These are phyloP conservation scores for Chrysochromulina parva DNA, from an alignment of 78 protist genomes.

Conservation along the genomic window DNA sequence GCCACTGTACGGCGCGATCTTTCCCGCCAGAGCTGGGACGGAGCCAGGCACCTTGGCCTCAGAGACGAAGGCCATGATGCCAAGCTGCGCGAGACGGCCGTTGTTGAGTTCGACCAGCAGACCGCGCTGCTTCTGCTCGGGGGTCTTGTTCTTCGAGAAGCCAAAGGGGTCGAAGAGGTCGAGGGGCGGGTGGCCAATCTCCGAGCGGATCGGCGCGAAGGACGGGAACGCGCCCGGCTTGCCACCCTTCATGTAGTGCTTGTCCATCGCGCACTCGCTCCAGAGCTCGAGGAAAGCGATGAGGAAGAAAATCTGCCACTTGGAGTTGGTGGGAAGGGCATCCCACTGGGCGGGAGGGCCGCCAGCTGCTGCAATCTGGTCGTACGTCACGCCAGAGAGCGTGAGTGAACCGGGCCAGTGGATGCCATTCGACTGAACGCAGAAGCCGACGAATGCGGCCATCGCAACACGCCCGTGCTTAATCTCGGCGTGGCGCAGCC, in stretches of 20 bases:
- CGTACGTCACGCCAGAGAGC: background rate
- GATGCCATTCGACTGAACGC: background rate
- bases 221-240: background rate
- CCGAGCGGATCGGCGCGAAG: too few relatives aligned
- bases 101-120: background rate
- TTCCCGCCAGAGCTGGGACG: background rate
- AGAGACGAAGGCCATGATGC: background rate
- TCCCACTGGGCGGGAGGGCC: background rate
- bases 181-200: background rate
- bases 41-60: background rate
- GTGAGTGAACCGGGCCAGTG: background rate
- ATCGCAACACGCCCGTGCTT: slow-evolving; percentile 12
- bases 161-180: slow-evolving; percentile 1
- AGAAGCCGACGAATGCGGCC: background rate
- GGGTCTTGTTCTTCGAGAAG: background rate
- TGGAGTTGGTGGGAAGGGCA: background rate
- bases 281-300: background rate
- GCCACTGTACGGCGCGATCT: background rate
- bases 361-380: background rate
- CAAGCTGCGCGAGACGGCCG: background rate
- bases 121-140: background rate
- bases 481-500: background rate
- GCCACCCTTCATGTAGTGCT: background rate
- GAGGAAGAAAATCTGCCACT: background rate
- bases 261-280: background rate